Evolutionary conservation across 1,284 basidiomycete species (phyloP), one percentile per base, ranked within the genome.

Genomic region (Austroboletus niveus): DNA sequence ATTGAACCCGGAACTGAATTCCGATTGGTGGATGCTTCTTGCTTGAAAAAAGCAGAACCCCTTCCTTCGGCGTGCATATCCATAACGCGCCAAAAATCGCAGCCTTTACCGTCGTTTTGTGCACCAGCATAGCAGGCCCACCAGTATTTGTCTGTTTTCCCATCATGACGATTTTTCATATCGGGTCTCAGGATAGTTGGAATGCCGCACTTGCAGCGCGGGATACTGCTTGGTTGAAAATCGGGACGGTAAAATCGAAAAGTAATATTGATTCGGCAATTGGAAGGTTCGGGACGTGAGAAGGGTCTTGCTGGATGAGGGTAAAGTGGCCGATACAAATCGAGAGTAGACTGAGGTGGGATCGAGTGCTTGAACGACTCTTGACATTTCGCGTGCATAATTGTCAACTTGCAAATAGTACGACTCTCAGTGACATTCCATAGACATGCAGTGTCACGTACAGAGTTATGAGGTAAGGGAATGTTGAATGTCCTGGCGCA

Each of bases 361-460:
- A 94, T 79, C 8, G 80, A 78, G 58, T 91, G 89, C 60, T 97
- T 97, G 75, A 87, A 98, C 20, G 77, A 76, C 69, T 98, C 94
- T 73, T 98, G 94, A 56, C 85, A 88, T 2, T 89, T 87, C 0
- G 90, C 90, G 59, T 94, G 90, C 94, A 98, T 98, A 60, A 96
- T 88, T n/a, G 82, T 77, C 32, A 94, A 74, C 85, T 91, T 17
- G 50, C 36, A 45, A 49, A 46, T 49, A 31, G 11, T 30, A 29
- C 36, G 36, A 14, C 34, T 32, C 34, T 32, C 17, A 20, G 17
- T 39, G 17, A 2, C 7, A n/a, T 15, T 39, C 38, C 32, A 20
- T 47, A 4, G 38, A 51, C 29, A 40, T 52, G 48, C 12, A 51
- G 30, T 22, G 56, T 24, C 24, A 62, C 80, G 46, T 57, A 94